These are phyloP conservation scores for Candida mesenterica DNA, from an alignment of 1,139 yeast species.

Conservation along the genomic window DNA sequence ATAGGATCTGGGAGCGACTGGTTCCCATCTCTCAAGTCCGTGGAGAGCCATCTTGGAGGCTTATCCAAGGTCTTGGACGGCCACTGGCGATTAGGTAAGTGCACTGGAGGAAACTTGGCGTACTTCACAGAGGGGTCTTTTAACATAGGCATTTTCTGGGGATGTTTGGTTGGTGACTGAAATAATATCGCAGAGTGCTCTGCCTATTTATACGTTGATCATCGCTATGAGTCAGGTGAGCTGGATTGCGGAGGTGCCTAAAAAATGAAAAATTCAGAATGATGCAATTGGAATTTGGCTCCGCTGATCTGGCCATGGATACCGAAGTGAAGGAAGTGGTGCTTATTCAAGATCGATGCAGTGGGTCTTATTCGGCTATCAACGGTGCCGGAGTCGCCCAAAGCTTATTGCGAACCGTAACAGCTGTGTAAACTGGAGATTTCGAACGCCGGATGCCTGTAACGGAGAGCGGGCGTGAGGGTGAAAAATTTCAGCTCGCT, in stretches of 20 bases:
- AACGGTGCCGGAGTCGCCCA: too few species aligned
- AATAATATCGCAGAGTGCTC: too few species aligned
- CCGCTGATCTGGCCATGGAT: too few species aligned
- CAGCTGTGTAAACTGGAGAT: background rate
- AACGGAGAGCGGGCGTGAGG: too few species aligned
- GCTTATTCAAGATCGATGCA: background rate
- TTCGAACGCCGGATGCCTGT: background rate
- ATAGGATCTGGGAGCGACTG: constrained; percentile 97
- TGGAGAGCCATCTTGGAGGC: constrained; percentile 95
- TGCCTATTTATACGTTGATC: background rate
- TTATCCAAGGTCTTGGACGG: constrained; percentile 70
- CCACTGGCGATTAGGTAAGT: constrained; percentile 82
- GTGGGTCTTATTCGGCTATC: too few species aligned
- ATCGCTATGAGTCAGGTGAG: constrained; percentile 2
- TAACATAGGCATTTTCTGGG: constrained; percentile 33
- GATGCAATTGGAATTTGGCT: too few species aligned
- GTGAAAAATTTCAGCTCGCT: too few species aligned
- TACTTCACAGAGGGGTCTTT: constrained; percentile 80
- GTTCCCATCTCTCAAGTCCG: constrained; percentile 95
- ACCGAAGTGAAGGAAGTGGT: background rate
- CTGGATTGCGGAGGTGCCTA: constrained; percentile 3
- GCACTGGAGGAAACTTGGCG: constrained; percentile 61
- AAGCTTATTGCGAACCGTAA: too few species aligned
- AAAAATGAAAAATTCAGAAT: constrained; percentile 2
- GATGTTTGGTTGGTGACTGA: background rate